Evolutionary conservation across 768 basidiomycete species (phyloP).

Genomic region (Clitopilus passeckerianus): DNA sequence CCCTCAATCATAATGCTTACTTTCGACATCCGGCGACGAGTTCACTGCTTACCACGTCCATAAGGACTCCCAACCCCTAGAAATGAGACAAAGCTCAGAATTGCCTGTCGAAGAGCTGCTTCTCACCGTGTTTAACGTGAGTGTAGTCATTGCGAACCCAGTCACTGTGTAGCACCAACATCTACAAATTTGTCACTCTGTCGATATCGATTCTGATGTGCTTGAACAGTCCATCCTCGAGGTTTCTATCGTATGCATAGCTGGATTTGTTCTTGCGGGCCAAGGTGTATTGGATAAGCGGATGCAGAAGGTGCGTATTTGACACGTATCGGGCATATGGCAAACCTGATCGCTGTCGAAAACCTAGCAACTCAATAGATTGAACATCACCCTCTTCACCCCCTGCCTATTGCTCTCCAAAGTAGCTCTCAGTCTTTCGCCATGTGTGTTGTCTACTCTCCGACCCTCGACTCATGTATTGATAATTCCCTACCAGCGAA

Average conservation of each 20-base stretch:
- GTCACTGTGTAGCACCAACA: too few species aligned
- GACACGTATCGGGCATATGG: neutral
- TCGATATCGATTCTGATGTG: slow-evolving; percentile 6
- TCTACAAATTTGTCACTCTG: neutral
- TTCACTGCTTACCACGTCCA: neutral
- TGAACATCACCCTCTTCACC: slow-evolving; percentile 89
- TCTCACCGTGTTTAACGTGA: slow-evolving; percentile 53
- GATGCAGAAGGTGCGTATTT: slow-evolving; percentile 69
- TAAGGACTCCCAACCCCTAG: too few species aligned
- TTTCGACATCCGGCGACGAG: neutral
- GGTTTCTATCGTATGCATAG: slow-evolving; percentile 81
- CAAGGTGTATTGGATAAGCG: slow-evolving; percentile 82
- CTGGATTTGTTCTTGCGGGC: slow-evolving; percentile 77
- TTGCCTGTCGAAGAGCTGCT: slow-evolving; percentile 40
- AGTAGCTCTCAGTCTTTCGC: slow-evolving; percentile 87
- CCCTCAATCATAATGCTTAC: too few species aligned
- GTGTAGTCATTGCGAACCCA: slow-evolving; percentile 14
- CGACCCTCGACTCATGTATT: neutral
- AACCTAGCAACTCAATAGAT: slow-evolving; percentile 62
- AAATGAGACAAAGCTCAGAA: neutral
- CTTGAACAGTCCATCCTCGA: slow-evolving; percentile 66
- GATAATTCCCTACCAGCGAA: slow-evolving; percentile 35
- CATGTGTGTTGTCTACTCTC: slow-evolving; percentile 23
- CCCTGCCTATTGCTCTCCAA: slow-evolving; percentile 89
- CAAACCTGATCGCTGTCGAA: neutral